Base-by-base conservation (phyloP, 768 basidiomycete genomes). In the Clitopilus passeckerianus region DNA sequence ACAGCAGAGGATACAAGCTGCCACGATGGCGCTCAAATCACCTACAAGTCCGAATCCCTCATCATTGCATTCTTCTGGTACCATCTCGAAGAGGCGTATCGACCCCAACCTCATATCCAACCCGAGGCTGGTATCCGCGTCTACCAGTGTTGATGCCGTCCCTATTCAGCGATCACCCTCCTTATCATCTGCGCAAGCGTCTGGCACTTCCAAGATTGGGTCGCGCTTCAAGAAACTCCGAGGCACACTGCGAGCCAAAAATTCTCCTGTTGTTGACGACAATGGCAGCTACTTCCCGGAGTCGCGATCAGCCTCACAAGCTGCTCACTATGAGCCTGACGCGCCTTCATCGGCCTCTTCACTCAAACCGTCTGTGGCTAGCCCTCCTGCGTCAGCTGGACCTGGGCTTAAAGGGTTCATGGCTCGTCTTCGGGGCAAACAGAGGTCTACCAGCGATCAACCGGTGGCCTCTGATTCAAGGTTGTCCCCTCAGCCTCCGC, bases 341-440 rank as follows among this genome's bases (percentile, higher is more conserved):
- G 71, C 64, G 37, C 70, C 73, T 23, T 64, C 66, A 52, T 61
- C 75, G 5, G 65, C 75, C 10, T 82, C 80, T 62, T 76, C 84
- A 7, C 79, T 78, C 2, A 88, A 85, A 67, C 77, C 82, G 2
- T 72, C 83, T 18, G 70, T 82, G 30, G 71, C 83, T 1, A 84
- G 81, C 60, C 87, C 88, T n/a, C 85, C 88, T 64, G 82, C 89
- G 3, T 85, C 87, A 20, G 82, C 88, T 24, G 79, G 86, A 18
- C 91, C 91, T 34, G 87, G 90, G 20, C 67, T 93, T 23, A 90
- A 85, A 70, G 87, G 90, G 14, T 87, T 93, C 71, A 91, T 93
- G 83, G 83, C 90, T 27, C 84, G 89, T 30, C 90, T 93, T 69
- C 81, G 89, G 35, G 71, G 74, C 34, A 81, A 80, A 61, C 80